These are phyloP conservation scores for Ustilago crameri DNA, from an alignment of 1,284 basidiomycete species.

Conservation along the genomic window DNA sequence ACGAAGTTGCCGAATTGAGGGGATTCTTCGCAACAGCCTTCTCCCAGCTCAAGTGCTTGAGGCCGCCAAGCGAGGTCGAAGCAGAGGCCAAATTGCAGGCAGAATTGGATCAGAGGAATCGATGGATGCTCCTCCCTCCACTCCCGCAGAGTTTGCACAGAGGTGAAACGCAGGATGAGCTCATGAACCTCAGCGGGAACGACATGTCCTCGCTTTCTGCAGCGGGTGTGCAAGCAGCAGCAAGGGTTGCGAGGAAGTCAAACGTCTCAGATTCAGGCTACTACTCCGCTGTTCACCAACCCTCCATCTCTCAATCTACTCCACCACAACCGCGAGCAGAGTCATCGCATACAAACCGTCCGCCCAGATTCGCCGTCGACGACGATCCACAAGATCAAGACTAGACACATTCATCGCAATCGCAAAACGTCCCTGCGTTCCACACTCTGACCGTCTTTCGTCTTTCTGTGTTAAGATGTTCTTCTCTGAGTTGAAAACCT, in stretches of 20 bases:
- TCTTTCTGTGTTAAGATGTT: too few relatives aligned
- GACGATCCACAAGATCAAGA: constrained; percentile 33
- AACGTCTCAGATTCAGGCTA: constrained; percentile 42
- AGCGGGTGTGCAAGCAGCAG: background rate
- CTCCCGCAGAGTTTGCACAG: constrained; percentile 3
- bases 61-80: constrained; percentile 26
- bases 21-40: constrained; percentile 63
- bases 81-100: constrained; percentile 23
- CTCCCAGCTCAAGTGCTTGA: constrained; percentile 47
- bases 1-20: constrained; percentile 63
- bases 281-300: constrained; percentile 8
- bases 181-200: constrained; percentile 6
- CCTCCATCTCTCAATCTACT: constrained; percentile 7
- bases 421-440: background rate
- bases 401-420: constrained; percentile 1
- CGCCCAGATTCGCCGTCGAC: constrained; percentile 36
- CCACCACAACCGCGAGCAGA: constrained; percentile 4
- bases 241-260: constrained; percentile 16
- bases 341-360: constrained; percentile 18
- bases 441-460: background rate
- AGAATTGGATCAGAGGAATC: constrained; percentile 15
- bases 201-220: constrained; percentile 2
- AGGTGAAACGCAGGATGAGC: constrained; percentile 11
- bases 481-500: too few relatives aligned
- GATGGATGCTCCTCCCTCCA: constrained; percentile 12